Base-by-base conservation (phyloP, 139 green algal genomes). In the Marvania coccoides region DNA sequence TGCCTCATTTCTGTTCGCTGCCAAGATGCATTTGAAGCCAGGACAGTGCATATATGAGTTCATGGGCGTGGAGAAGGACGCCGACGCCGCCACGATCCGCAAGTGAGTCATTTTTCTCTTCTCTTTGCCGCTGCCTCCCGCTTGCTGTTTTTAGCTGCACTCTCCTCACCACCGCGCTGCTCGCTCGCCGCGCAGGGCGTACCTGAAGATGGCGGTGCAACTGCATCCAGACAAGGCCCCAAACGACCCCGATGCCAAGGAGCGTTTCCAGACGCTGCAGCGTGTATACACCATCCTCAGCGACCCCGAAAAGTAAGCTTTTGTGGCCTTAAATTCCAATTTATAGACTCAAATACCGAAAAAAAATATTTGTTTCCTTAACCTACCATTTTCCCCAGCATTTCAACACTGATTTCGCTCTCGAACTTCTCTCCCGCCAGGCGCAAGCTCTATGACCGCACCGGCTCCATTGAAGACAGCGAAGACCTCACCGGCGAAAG, bases 221-320 rank as follows among this genome's bases (percentile, higher is more conserved):
- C 72, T 96, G 48, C 92, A 98, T 39, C 92, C 92, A 3, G 92
- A 98, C 70, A 95, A 96, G 67, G 96, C 96, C 65, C 79, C 79
- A 7, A 75, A 66, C 19, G 76, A 95, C 30, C 80, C 85, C 0
- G 78, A 79, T 0, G 69, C 70, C 0, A 90, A 86, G 33, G 58
- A 54, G 10, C 48, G 63, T 3, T 98, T 98, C 66, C 92, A 97
- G 69, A 80, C 78, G 0, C 72, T 98, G 68, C 91, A 98, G 58
- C 79, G 83, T 12, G 74, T 97, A 30, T 98, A 95, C 65, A 73
- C 61, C 2, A 79, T 98, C 5, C 69, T 98, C 6, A 76, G 82
- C 19, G 83, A 97, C 65, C 58, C 81, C 13, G 83, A 95, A 24
- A 96, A 87, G 87, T 90, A 46, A 77, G 79, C n/a, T n/a, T n/a